These are phyloP conservation scores for Aspergillus asperescens DNA, from an alignment of 495 filamentous ascomycete genomes.

Conservation along the genomic window DNA sequence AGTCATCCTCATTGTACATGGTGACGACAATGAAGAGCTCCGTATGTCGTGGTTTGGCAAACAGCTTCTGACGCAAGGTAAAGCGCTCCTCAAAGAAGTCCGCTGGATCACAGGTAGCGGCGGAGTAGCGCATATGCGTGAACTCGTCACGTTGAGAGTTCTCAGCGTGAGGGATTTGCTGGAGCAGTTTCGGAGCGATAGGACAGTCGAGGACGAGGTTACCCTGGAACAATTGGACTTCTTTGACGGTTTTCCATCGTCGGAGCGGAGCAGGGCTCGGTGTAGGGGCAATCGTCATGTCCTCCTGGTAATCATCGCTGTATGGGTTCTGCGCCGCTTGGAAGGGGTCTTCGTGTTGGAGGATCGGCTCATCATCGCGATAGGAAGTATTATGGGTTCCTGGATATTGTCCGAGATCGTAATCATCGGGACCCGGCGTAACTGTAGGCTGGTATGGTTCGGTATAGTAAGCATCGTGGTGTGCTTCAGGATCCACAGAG, in stretches of 20 bases:
- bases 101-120: conserved; percentile 89
- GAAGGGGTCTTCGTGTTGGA: conserved; percentile 52
- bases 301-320: conserved; percentile 40
- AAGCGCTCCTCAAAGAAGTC: conserved; percentile 86
- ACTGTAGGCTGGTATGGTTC: conserved; percentile 66
- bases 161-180: conserved; percentile 74
- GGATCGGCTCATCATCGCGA: conserved; percentile 61
- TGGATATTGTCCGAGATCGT: conserved; percentile 50
- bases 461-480: conserved; percentile 82
- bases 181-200: conserved; percentile 82
- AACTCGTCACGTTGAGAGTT: conserved; percentile 89
- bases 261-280: conserved; percentile 66
- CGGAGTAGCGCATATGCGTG: conserved; percentile 97
- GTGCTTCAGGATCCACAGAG: conserved; percentile 69
- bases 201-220: conserved; percentile 98
- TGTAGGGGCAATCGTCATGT: conserved; percentile 39
- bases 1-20: conserved; percentile 99
- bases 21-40: conserved; percentile 98
- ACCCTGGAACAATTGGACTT: conserved; percentile 92
- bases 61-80: conserved; percentile 88
- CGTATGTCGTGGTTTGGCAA: conserved; percentile 87
- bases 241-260: conserved; percentile 97
- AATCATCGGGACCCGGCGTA: conserved; percentile 49
- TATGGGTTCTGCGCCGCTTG: conserved; percentile 50
- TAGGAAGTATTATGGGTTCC: conserved; percentile 43